Evolutionary conservation across 2,329 filamentous ascomycete species (phyloP).

Genomic region (Pseudopyricularia cyperi): DNA sequence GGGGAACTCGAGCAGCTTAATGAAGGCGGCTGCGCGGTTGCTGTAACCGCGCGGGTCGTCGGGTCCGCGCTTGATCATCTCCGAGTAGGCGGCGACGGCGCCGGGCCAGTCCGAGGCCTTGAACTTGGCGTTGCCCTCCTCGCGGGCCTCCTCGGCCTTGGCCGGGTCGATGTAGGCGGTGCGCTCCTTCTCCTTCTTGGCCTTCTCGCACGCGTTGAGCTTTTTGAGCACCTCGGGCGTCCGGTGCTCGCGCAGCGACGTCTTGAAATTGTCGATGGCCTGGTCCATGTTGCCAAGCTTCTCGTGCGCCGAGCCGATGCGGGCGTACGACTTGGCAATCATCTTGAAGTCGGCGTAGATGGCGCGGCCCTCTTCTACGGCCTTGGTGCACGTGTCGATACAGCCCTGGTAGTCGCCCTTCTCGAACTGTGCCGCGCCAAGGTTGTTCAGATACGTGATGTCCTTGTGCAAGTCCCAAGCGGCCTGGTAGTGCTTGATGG

Average conservation of each 20-base stretch:
- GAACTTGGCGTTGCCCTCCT: conserved; percentile 92
- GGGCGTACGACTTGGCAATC: conserved; percentile 94
- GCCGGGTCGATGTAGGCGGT: conserved; percentile 75
- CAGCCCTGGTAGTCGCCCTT: conserved; percentile 86
- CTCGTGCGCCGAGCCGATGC: conserved; percentile 89
- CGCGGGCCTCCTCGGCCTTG: conserved; percentile 90
- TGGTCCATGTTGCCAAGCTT: conserved; percentile 67
- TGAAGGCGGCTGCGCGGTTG: conserved; percentile 91
- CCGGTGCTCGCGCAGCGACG: conserved; percentile 89
- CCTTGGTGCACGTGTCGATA: conserved; percentile 77
- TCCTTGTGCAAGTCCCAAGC: conserved; percentile 94
- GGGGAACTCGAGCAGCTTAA: conserved; percentile 94
- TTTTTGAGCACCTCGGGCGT: conserved; percentile 89
- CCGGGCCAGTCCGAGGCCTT: conserved; percentile 93
- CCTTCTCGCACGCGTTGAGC: conserved; percentile 80
- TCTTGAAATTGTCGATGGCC: conserved; percentile 84
- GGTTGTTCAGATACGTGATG: conserved; percentile 94
- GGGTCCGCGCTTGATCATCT: conserved; percentile 94
- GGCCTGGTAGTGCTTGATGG: conserved; percentile 86
- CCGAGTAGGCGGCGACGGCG: conserved; percentile 83
- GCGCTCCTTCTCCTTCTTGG: conserved; percentile 63
- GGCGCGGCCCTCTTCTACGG: conserved; percentile 78
- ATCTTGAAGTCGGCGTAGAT: conserved; percentile 95
- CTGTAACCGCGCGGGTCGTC: conserved; percentile 90
- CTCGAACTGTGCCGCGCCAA: conserved; percentile 87